Percentiles rank a stretch among this genome's conserved stretches.
phyloP scores from a whole-genome alignment of 495 filamentous ascomycete species.

The Penicillium longicatenatum region DNA sequence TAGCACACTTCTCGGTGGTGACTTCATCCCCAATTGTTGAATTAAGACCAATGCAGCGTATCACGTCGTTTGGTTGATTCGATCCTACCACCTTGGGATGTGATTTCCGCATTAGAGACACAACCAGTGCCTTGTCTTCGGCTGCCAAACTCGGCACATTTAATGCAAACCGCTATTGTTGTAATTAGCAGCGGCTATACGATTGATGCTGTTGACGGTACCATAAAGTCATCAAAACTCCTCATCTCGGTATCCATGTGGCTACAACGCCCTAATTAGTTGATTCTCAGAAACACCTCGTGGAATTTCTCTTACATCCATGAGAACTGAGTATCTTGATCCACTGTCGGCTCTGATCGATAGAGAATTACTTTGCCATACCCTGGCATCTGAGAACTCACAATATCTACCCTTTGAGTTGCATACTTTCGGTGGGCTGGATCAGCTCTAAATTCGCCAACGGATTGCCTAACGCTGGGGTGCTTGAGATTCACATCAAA shows the following conservation, averaged over 20 bases:
- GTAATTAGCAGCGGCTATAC: not conserved
- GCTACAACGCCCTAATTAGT: not conserved
- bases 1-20: slow-evolving; percentile 2
- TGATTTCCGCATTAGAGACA: not conserved
- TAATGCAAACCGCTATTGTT: slow-evolving; percentile 1
- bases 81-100: not conserved
- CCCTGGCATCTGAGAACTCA: slow-evolving; percentile 2
- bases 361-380: slow-evolving; percentile 1
- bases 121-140: slow-evolving; percentile 1
- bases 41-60: not conserved
- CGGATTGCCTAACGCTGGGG: not conserved
- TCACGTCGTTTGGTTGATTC: not conserved
- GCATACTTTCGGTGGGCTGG: not conserved
- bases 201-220: not conserved
- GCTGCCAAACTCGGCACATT: slow-evolving; percentile 1
- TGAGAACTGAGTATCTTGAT: slow-evolving; percentile 1
- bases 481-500: slow-evolving; percentile 1
- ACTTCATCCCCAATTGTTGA: not conserved
- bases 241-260: not conserved
- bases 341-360: not conserved
- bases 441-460: not conserved
- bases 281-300: not conserved
- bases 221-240: slow-evolving; percentile 3
- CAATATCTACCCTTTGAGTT: slow-evolving; percentile 1
- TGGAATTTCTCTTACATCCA: slow-evolving; percentile 3